Evolutionary conservation across 192 early-diverging fungal genomes (phyloP).

Genomic region (Entomortierella parvispora): DNA sequence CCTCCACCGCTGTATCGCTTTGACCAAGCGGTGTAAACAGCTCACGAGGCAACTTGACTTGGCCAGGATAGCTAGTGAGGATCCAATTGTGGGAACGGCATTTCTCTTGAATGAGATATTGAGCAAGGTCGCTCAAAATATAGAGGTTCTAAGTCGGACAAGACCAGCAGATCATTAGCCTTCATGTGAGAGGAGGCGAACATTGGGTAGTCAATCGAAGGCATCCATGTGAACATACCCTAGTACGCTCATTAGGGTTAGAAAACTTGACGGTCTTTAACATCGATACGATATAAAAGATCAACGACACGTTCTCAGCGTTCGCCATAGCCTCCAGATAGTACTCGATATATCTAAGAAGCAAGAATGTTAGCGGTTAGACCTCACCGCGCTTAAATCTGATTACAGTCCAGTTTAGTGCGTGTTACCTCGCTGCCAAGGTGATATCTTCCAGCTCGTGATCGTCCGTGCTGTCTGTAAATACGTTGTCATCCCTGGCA

Average conservation of each 20-base stretch:
- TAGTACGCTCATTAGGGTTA: slow-evolving; percentile 50
- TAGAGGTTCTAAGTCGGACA: slow-evolving; percentile 71
- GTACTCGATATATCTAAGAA: slow-evolving; percentile 82
- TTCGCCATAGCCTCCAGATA: slow-evolving; percentile 82
- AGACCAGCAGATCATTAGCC: background rate
- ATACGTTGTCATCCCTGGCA: slow-evolving; percentile 16
- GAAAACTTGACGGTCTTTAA: slow-evolving; percentile 82
- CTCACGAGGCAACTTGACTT: slow-evolving; percentile 72
- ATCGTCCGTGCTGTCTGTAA: slow-evolving; percentile 11
- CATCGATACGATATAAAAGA: slow-evolving; percentile 79
- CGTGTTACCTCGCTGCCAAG: slow-evolving; percentile 29
- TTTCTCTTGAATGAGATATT: slow-evolving; percentile 81
- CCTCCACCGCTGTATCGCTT: slow-evolving; percentile 45
- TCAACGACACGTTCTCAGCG: slow-evolving; percentile 83
- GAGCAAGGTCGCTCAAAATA: slow-evolving; percentile 84
- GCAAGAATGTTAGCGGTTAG: background rate
- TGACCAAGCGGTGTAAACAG: slow-evolving; percentile 67
- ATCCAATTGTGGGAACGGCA: slow-evolving; percentile 82
- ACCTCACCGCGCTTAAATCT: too few relatives aligned
- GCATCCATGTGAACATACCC: slow-evolving; percentile 50
- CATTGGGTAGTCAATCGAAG: slow-evolving; percentile 6
- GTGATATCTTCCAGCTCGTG: slow-evolving; percentile 38
- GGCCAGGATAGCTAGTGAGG: slow-evolving; percentile 79
- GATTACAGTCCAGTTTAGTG: too few relatives aligned
- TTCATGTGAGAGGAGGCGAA: background rate